Conservation (phyloP, 1,284 basidiomycete genomes). For the Caloboletus inedulis region DNA sequence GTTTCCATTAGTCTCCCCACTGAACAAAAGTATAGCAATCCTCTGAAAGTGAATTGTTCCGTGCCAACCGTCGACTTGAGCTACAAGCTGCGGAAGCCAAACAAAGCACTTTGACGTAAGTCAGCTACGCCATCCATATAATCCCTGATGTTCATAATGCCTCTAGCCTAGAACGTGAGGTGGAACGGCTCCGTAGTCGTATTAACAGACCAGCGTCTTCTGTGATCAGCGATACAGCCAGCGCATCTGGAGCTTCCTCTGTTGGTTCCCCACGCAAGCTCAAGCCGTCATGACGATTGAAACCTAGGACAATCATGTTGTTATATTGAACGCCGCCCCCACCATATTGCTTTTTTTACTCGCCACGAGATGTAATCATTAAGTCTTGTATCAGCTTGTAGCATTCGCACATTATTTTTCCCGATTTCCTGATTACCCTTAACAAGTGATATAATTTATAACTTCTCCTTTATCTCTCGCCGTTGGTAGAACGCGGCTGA, state of each 20-base stretch:
- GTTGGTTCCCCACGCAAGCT: slow-evolving; percentile 34
- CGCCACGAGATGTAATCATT: slow-evolving; percentile 11
- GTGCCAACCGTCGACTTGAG: slow-evolving; percentile 71
- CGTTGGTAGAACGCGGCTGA: too few relatives aligned
- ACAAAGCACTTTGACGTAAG: slow-evolving; percentile 66
- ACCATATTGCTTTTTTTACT: neutral
- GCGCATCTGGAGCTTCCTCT: slow-evolving; percentile 24
- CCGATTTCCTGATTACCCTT: neutral
- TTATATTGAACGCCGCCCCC: neutral
- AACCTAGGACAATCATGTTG: neutral
- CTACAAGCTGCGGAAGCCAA: slow-evolving; percentile 71
- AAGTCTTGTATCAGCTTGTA: slow-evolving; percentile 24
- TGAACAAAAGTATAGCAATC: slow-evolving; percentile 55
- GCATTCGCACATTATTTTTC: slow-evolving; percentile 13
- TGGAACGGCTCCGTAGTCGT: slow-evolving; percentile 66
- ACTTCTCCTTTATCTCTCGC: neutral
- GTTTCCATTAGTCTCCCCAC: neutral
- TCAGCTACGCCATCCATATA: slow-evolving; percentile 7
- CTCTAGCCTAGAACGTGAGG: slow-evolving; percentile 61
- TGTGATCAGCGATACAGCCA: slow-evolving; percentile 26
- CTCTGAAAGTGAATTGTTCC: slow-evolving; percentile 60
- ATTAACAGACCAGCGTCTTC: slow-evolving; percentile 48
- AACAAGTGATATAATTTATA: neutral
- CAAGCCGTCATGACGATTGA: slow-evolving; percentile 22
- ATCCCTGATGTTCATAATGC: slow-evolving; percentile 6